Base-by-base conservation (phyloP, 1,139 yeast genomes). In the Wickerhamomyces sp. region DNA sequence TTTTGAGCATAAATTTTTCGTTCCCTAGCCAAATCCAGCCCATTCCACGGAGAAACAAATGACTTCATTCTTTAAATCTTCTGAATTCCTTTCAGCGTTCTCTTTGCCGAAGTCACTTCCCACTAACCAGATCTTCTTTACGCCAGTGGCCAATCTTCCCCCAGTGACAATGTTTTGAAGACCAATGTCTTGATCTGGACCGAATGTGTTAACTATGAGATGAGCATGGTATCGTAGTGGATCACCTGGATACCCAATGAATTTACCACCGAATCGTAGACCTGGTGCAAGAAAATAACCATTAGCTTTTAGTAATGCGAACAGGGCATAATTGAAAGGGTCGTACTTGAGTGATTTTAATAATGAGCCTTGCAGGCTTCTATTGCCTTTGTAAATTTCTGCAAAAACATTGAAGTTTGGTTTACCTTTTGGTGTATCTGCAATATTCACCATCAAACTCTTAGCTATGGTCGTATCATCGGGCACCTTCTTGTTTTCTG, bases 231-330 rank as follows among this genome's bases (percentile, higher is more conserved):
- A 91, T 33, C 94, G 61, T 39, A 91, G 62, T 3, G 97, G 95
- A 54, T 91, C 98, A 1, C 96, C 97, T 0, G 97, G 97, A 49
- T 91, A 91, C 2, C 91, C 88, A 35, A 91, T 74, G 51, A 78
- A 87, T 39, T 79, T 78, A 4, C 95, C 94, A 1, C 98, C 98
- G 55, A 89, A 91, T 41, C 95, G 70, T 28, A 88, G 64, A 0
- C 97, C 98, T 0, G 97, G 96, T 23, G 88, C 69, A 16, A 88
- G 45, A 47, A 55, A 83, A 53, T 70, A 80, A 0, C 72, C 75
- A 15, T 54, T 50, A 1, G 52, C 45, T 40, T 72, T 75, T 30
- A 85, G 57, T 34, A 64, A 55, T 28, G 60, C 58, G 47, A 61
- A 75, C 20, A 72, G 52, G 9, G 48, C 39, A 32, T 54, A 57